Percentiles rank a stretch among this genome's conserved stretches.
Evolutionary conservation across 495 filamentous ascomycete genomes (phyloP).

Genomic region (Peziza echinospora): DNA sequence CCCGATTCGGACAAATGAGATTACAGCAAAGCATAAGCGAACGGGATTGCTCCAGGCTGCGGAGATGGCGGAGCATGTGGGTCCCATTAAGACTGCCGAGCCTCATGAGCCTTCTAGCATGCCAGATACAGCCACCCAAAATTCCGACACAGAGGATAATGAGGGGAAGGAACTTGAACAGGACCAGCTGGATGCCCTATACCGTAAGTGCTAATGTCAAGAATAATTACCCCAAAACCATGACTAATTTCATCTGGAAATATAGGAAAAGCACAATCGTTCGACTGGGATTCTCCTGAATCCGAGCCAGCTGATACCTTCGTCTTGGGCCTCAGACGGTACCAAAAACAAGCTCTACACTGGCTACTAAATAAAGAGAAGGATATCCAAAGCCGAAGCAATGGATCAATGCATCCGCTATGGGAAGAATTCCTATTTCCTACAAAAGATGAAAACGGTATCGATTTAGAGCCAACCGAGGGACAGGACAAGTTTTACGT

Average conservation of each 20-base stretch:
- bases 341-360: slow-evolving; percentile 83
- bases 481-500: slow-evolving; percentile 64
- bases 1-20: slow-evolving; percentile 49
- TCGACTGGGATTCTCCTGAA: slow-evolving; percentile 80
- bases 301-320: slow-evolving; percentile 66
- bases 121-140: not conserved
- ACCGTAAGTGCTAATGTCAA: slow-evolving; percentile 23
- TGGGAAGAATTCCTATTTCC: slow-evolving; percentile 96
- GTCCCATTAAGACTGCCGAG: slow-evolving; percentile 19
- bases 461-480: slow-evolving; percentile 39
- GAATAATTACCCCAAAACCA: too few relatives aligned
- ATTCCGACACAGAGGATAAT: slow-evolving; percentile 29
- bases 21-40: slow-evolving; percentile 54
- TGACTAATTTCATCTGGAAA: too few relatives aligned
- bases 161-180: slow-evolving; percentile 82
- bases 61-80: slow-evolving; percentile 62
- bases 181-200: slow-evolving; percentile 81
- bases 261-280: slow-evolving; percentile 73
- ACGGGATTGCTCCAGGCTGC: slow-evolving; percentile 67
- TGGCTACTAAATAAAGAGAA: slow-evolving; percentile 94
- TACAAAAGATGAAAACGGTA: slow-evolving; percentile 63
- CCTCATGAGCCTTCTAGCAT: not conserved
- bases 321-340: slow-evolving; percentile 62
- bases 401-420: slow-evolving; percentile 78
- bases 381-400: slow-evolving; percentile 29